phyloP scores from a whole-genome alignment of 352 stramenopile genomes.

The Globisporangium okanoganense region DNA sequence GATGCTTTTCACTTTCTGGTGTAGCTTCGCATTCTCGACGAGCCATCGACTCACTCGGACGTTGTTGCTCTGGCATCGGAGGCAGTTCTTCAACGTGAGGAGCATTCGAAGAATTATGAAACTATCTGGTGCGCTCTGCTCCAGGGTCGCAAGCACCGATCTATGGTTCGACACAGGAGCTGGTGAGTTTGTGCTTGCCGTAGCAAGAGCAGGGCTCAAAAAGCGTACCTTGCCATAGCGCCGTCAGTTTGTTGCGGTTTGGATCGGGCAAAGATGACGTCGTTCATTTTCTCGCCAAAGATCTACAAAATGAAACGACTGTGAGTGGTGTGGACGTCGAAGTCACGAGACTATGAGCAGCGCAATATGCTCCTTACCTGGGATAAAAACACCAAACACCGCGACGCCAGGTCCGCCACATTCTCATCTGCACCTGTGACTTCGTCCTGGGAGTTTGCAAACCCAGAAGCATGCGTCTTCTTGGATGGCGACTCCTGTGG shows the following conservation, averaged over 20 bases:
- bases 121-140: constrained; percentile 15
- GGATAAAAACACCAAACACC: constrained; percentile 55
- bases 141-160: constrained; percentile 24
- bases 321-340: neutral
- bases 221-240: constrained; percentile 22
- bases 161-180: constrained; percentile 9
- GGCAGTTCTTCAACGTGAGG: constrained; percentile 54
- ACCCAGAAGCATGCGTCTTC: neutral
- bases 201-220: no score
- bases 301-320: constrained; percentile 25
- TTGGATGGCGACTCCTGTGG: constrained; percentile 11
- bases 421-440: constrained; percentile 13
- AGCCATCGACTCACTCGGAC: constrained; percentile 31
- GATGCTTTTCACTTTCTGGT: constrained; percentile 22
- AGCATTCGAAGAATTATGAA: constrained; percentile 42
- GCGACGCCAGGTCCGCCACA: constrained; percentile 40
- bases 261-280: constrained; percentile 34
- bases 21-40: constrained; percentile 17
- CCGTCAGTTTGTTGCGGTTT: constrained; percentile 12
- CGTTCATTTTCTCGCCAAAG: constrained; percentile 56
- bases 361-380: constrained; percentile 32
- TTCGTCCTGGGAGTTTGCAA: neutral
- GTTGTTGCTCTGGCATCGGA: constrained; percentile 40
- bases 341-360: neutral
- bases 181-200: no score